These are phyloP conservation scores for Reutealis trisperma DNA, from an alignment of 345 rosid genomes.

Conservation along the genomic window DNA sequence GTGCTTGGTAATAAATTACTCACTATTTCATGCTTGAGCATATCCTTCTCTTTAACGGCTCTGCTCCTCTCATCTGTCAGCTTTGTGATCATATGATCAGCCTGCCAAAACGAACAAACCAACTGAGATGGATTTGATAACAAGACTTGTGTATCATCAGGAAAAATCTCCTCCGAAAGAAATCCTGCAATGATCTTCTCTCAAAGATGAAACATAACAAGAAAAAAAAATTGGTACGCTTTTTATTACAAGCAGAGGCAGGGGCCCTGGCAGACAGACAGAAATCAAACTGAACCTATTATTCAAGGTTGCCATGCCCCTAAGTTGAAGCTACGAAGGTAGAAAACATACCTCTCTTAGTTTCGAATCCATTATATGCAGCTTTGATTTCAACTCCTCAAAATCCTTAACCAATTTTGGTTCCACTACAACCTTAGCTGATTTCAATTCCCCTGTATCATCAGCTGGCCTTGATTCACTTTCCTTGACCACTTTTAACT, in stretches of 20 bases:
- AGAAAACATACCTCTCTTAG: conserved; percentile 36
- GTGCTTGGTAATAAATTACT: conserved; percentile 16
- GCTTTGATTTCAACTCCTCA: conserved; percentile 40
- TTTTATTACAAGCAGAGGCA: neutral
- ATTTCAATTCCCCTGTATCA: conserved; percentile 20
- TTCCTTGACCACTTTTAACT: conserved; percentile 10
- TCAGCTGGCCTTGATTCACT: conserved; percentile 11
- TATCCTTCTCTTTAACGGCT: conserved; percentile 37
- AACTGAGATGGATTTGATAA: neutral
- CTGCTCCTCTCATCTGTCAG: conserved; percentile 43
- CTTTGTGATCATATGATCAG: conserved; percentile 40
- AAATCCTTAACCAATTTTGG: conserved; percentile 29
- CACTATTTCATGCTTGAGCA: conserved; percentile 42
- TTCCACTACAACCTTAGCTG: conserved; percentile 12
- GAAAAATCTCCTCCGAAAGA: neutral
- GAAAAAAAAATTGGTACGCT: neutral
- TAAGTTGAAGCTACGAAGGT: conserved; percentile 3
- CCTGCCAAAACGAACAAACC: conserved; percentile 34
- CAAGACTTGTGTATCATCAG: neutral
- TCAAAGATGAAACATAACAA: neutral
- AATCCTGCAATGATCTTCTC: no score
- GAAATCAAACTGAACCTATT: neutral
- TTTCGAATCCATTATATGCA: conserved; percentile 35
- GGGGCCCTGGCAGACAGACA: neutral
- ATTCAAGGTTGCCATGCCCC: neutral